Conservation (phyloP, 495 filamentous ascomycete species). For the Xylaria intraflava region DNA sequence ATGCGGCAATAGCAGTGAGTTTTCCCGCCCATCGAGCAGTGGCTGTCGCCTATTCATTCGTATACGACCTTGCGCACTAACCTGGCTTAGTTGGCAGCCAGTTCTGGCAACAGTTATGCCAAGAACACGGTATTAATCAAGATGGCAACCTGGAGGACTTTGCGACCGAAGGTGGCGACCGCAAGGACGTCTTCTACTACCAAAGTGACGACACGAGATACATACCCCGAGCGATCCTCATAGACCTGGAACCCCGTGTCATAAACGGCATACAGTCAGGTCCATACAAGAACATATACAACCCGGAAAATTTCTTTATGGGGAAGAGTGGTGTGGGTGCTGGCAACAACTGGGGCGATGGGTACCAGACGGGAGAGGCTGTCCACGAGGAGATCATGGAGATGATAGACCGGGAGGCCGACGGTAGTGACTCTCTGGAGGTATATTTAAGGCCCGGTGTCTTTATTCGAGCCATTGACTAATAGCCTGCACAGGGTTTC, state of each 20-base stretch:
- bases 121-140: constrained; percentile 95
- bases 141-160: constrained; percentile 95
- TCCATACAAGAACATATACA: constrained; percentile 96
- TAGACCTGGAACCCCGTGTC: constrained; percentile 91
- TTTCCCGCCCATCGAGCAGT: not conserved
- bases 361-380: constrained; percentile 82
- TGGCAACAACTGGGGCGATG: constrained; percentile 96
- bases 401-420: constrained; percentile 98
- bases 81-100: constrained; percentile 67
- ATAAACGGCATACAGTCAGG: constrained; percentile 88
- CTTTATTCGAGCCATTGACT: not conserved
- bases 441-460: constrained; percentile 28
- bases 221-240: constrained; percentile 90
- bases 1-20: constrained; percentile 97
- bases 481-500: constrained; percentile 60
- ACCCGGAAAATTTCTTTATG: constrained; percentile 97
- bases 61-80: constrained; percentile 11
- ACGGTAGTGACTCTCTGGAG: constrained; percentile 95
- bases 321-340: constrained; percentile 87
- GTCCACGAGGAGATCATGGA: constrained; percentile 98
- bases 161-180: constrained; percentile 91
- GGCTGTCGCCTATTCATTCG: constrained; percentile 1
- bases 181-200: constrained; percentile 99
- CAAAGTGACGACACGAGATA: constrained; percentile 97
- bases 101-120: constrained; percentile 96